Evolutionary conservation across 495 filamentous ascomycete species (phyloP).

Genomic region (Annulohypoxylon bovei): DNA sequence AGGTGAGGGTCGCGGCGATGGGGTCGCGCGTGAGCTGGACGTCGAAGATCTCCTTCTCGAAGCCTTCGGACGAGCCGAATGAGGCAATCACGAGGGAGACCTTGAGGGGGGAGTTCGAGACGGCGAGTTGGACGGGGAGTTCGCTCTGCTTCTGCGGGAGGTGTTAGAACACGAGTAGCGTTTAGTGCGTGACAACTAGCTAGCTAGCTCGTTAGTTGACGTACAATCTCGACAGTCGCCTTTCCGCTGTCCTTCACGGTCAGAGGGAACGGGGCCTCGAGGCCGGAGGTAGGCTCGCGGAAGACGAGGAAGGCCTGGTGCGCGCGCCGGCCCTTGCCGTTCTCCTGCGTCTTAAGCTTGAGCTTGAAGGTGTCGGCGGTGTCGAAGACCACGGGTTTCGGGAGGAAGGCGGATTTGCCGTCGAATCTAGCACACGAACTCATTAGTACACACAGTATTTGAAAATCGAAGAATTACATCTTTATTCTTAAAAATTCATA

Average conservation of each 20-base stretch:
- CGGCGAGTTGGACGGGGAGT: slow-evolving; percentile 83
- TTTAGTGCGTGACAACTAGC: background rate
- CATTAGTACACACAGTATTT: slow-evolving; percentile 11
- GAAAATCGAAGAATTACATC: too few relatives aligned
- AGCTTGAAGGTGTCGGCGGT: slow-evolving; percentile 82
- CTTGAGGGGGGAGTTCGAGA: slow-evolving; percentile 69
- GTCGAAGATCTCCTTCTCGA: slow-evolving; percentile 74
- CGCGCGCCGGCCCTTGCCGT: slow-evolving; percentile 78
- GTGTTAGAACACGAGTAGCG: slow-evolving; percentile 6
- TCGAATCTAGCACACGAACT: slow-evolving; percentile 62
- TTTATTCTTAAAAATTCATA: too few relatives aligned
- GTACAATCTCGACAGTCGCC: slow-evolving; percentile 82
- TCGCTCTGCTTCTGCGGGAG: slow-evolving; percentile 82
- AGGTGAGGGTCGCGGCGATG: slow-evolving; percentile 66
- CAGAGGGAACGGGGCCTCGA: slow-evolving; percentile 91
- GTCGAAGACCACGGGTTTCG: slow-evolving; percentile 68
- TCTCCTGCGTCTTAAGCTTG: slow-evolving; percentile 80
- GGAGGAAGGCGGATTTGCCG: slow-evolving; percentile 68
- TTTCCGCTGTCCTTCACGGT: slow-evolving; percentile 88
- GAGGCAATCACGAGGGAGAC: slow-evolving; percentile 86
- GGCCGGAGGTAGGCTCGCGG: slow-evolving; percentile 73
- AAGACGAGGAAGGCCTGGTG: slow-evolving; percentile 94
- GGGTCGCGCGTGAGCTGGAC: slow-evolving; percentile 66
- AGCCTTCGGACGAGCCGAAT: slow-evolving; percentile 77
- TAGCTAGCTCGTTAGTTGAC: slow-evolving; percentile 45